Evolutionary conservation across 2,329 filamentous ascomycete species (phyloP).

Genomic region (Capronia epimyces): DNA sequence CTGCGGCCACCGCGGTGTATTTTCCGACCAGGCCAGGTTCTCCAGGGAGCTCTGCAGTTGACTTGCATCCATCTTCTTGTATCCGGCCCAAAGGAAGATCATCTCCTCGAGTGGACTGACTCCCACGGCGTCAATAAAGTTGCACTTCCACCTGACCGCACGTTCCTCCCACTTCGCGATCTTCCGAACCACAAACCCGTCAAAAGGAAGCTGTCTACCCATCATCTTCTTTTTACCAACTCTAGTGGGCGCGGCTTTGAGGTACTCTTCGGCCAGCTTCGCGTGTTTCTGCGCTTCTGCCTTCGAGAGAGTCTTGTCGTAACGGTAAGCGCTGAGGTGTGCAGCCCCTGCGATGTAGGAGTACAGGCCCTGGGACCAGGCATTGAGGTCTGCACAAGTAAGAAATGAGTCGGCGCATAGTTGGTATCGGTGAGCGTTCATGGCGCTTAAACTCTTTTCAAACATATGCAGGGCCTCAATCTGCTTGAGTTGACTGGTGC

Average conservation of each 20-base stretch:
- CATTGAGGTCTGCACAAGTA: constrained; percentile 70
- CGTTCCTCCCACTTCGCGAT: constrained; percentile 81
- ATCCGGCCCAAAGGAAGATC: constrained; percentile 89
- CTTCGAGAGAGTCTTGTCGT: constrained; percentile 35
- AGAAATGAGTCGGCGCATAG: constrained; percentile 66
- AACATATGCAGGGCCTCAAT: constrained; percentile 80
- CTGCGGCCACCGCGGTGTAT: constrained; percentile 43
- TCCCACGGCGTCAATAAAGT: constrained; percentile 74
- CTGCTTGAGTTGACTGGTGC: constrained; percentile 73
- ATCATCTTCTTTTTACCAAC: constrained; percentile 86
- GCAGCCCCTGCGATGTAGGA: constrained; percentile 78
- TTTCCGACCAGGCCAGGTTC: constrained; percentile 61
- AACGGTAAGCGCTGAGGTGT: constrained; percentile 75
- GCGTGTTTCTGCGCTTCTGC: constrained; percentile 53
- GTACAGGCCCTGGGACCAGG: constrained; percentile 86
- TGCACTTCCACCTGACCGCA: constrained; percentile 59
- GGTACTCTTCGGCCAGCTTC: constrained; percentile 60
- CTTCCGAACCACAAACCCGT: constrained; percentile 78
- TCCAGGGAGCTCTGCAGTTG: constrained; percentile 61
- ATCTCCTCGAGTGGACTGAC: constrained; percentile 81
- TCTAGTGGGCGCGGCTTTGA: constrained; percentile 65
- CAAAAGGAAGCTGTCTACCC: constrained; percentile 82
- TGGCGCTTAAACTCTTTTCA: constrained; percentile 69
- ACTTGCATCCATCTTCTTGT: constrained; percentile 66
- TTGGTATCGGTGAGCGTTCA: constrained; percentile 73